Base-by-base conservation (phyloP, 495 filamentous ascomycete genomes). In the Aspergillus saccharolyticus region DNA sequence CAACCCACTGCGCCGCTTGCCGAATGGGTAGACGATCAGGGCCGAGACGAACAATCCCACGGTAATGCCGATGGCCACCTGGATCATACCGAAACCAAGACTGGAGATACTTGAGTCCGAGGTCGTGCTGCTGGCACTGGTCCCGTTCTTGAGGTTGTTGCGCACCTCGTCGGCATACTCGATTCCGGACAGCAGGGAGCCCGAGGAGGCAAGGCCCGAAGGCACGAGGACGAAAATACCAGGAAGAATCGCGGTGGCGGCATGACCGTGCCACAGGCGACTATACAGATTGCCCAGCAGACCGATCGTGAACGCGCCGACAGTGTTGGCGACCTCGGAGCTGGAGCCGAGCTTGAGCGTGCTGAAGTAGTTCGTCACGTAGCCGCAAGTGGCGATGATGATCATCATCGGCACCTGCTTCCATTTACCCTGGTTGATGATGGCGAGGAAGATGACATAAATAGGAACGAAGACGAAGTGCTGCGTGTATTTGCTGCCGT, bases 211-310 rank as follows among this genome's bases (percentile, higher is more conserved):
- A 17, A 97, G 78, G 5, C 91, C 92, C 6, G 86, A 91, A 1
- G 93, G 93, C 7, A 97, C 93, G 54, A 94, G 90, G 14, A 97
- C 91, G 65, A 96, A 96, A 60, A 97, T 96, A 42, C 87, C 92
- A 0, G 93, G 93, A 0, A 97, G 71, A 67, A 97, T 88, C n/a
- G 89, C 88, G 1, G 89, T 89, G 1, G 91, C 91, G 2, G 93
- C 91, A 15, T 96, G 83, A 7, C 89, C 90, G 69, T 91, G 87
- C 68, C 87, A 83, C 12, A 91, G 61, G 1, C 93, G 82, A 14
- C 87, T 88, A 76, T 96, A 96, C 1, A 95, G 59, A 61, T 97
- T 97, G 15, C 90, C 93, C 30, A 91, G 70, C 0, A 96, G 79
- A 44, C 93, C 93, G 53, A 97, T 87, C 8, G 86, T 85, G 52